Evolutionary conservation across 305 asterid species (phyloP), one percentile per base, ranked within the genome.

Genomic region (Solanum chacoense): DNA sequence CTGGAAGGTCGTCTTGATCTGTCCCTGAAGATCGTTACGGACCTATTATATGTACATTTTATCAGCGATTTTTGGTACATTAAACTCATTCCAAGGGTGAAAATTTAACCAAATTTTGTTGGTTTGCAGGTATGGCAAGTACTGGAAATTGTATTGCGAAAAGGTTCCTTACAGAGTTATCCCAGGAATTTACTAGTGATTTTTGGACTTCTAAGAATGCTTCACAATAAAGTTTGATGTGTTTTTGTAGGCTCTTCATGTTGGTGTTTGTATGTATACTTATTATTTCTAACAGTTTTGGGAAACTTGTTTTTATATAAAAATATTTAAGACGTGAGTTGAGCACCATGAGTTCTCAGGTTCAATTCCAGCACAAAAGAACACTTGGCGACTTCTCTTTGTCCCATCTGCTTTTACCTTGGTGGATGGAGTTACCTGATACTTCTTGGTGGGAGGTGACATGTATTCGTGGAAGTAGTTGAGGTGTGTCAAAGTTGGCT

Each of bases 131-230:
- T 96, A 96, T 34, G 98, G 98, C 87, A 96, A 93, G 91, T 94
- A 94, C 90, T 96, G 99, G 99, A 96, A 95, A 91, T 50, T 93
- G 86, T 96, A 95, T 76, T 96, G 99, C 37, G 99, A 95, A 85
- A 95, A 94, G 96, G 98, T 95, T 59, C 96, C 97, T 2, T 93
- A 92, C 93, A 89, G 96, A 89, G 80, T 96, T 37, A 65, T 96
- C 20, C 98, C 98, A 26, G 97, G 99, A 50, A 88, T 96, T 84
- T 95, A 95, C 94, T 96, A 92, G 93, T 91, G 80, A 22, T 11
- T 84, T 85, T 22, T 31, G n/a, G 42, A 9, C 28, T 86, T 14
- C 34, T 26, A 14, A 75, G 85, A 75, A 31, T 50, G 85, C 0
- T 74, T 40, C 8, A 63, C 69, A 22, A 55, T 11, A 67, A 84